Conservation (phyloP, 441 rosid genomes). For the Raphanus hybrid region DNA sequence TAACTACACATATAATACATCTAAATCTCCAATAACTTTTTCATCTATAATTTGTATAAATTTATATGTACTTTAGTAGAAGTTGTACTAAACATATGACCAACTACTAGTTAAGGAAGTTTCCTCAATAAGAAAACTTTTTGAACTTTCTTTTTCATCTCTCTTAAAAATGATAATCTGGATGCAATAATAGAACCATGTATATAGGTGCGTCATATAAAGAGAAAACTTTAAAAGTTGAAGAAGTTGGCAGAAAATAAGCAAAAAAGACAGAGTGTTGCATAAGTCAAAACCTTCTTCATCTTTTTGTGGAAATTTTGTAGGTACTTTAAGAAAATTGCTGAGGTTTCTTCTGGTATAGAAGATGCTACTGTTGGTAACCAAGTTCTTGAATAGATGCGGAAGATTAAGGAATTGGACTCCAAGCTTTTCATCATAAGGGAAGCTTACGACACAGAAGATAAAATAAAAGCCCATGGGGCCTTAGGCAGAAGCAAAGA, state of each 20-base stretch:
- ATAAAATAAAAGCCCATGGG: no score
- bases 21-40: neutral
- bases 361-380: neutral
- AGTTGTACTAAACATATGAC: neutral
- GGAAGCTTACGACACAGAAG: no score
- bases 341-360: conserved; percentile 60
- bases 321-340: conserved; percentile 70
- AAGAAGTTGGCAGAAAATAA: neutral
- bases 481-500: conserved; percentile 59
- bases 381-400: conserved; percentile 66
- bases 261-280: neutral
- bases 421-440: conserved; percentile 60
- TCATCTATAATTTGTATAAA: neutral
- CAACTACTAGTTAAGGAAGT: neutral
- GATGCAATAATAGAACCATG: neutral
- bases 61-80: neutral
- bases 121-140: neutral
- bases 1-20: neutral
- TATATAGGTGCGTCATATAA: neutral
- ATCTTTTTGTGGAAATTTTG: neutral
- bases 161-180: neutral
- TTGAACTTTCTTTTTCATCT: neutral
- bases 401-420: conserved; percentile 75
- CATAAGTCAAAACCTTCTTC: neutral
- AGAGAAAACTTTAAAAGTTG: neutral